phyloP scores from a whole-genome alignment of 2,329 filamentous ascomycete genomes.

The Arthrinium puccinioides region DNA sequence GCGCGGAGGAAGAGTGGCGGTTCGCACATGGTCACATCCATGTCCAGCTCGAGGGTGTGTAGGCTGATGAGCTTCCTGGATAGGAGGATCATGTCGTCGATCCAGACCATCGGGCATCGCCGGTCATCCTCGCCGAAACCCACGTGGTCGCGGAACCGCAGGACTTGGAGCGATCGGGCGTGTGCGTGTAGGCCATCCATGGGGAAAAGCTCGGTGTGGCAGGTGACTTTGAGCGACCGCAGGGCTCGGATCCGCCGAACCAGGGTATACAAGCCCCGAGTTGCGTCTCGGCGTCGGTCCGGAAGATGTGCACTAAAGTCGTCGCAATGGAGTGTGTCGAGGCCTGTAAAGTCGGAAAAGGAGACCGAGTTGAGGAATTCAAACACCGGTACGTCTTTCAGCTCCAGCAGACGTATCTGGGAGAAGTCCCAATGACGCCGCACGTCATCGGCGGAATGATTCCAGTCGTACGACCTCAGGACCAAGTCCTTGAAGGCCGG shows the following conservation, averaged over 20 bases:
- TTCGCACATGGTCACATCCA: slow-evolving; percentile 32
- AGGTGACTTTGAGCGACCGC: slow-evolving; percentile 30
- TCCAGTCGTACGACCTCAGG: slow-evolving; percentile 42
- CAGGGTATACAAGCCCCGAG: slow-evolving; percentile 28
- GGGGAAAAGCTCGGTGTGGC: slow-evolving; percentile 31
- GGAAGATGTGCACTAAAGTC: slow-evolving; percentile 34
- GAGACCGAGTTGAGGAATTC: slow-evolving; percentile 36
- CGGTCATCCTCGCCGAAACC: slow-evolving; percentile 35
- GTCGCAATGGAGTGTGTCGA: slow-evolving; percentile 33
- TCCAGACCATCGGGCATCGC: slow-evolving; percentile 32
- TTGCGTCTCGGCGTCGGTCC: slow-evolving; percentile 31
- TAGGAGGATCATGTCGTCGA: slow-evolving; percentile 25
- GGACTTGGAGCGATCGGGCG: slow-evolving; percentile 24
- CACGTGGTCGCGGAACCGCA: slow-evolving; percentile 37
- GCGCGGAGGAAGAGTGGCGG: slow-evolving; percentile 28
- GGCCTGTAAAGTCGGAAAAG: slow-evolving; percentile 25
- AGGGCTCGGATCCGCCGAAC: slow-evolving; percentile 31
- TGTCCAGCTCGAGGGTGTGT: slow-evolving; percentile 37
- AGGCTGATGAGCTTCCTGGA: slow-evolving; percentile 23
- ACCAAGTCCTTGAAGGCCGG: slow-evolving; percentile 33
- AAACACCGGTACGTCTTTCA: slow-evolving; percentile 35
- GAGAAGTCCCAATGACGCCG: slow-evolving; percentile 39
- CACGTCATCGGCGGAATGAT: slow-evolving; percentile 30
- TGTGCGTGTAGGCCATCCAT: slow-evolving; percentile 32
- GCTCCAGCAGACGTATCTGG: slow-evolving; percentile 29